Conservation (phyloP, 495 filamentous ascomycete species). For the Neurospora sp. region DNA sequence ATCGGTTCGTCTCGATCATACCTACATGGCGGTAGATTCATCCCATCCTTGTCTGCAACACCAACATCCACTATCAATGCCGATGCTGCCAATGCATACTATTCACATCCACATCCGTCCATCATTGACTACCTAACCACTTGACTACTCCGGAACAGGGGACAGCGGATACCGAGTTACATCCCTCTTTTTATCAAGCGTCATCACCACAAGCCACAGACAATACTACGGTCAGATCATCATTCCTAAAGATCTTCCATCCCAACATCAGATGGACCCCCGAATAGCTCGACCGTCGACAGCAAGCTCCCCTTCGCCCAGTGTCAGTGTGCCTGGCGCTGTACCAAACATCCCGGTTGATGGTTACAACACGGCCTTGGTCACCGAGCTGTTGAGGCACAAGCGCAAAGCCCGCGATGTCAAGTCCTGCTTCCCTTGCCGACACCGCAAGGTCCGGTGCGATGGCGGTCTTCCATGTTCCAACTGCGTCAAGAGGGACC, state of each 20-base stretch:
- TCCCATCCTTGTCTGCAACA: background rate
- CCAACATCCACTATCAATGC: background rate
- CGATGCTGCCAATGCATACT: background rate
- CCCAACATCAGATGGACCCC: background rate
- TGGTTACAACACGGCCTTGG: background rate
- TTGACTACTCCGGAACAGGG: background rate
- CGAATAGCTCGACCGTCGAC: background rate
- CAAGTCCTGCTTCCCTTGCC: constrained; percentile 8
- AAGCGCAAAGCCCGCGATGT: constrained; percentile 4
- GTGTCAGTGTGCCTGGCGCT: background rate
- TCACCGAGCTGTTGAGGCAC: constrained; percentile 1
- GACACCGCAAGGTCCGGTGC: constrained; percentile 6
- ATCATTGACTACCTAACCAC: background rate
- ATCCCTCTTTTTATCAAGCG: background rate
- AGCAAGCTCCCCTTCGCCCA: background rate
- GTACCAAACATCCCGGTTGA: background rate
- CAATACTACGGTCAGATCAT: background rate
- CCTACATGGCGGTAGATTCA: background rate
- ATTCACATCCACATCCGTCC: background rate
- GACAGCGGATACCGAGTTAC: background rate
- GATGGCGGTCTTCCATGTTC: constrained; percentile 3
- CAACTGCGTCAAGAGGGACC: constrained; percentile 4
- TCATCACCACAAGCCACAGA: background rate
- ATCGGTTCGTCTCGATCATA: background rate
- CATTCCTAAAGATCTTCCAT: background rate